Percentiles rank a stretch among this genome's conserved stretches.
These are phyloP conservation scores for Neurospora sp. DNA, from an alignment of 495 filamentous ascomycete species.

Conservation along the genomic window DNA sequence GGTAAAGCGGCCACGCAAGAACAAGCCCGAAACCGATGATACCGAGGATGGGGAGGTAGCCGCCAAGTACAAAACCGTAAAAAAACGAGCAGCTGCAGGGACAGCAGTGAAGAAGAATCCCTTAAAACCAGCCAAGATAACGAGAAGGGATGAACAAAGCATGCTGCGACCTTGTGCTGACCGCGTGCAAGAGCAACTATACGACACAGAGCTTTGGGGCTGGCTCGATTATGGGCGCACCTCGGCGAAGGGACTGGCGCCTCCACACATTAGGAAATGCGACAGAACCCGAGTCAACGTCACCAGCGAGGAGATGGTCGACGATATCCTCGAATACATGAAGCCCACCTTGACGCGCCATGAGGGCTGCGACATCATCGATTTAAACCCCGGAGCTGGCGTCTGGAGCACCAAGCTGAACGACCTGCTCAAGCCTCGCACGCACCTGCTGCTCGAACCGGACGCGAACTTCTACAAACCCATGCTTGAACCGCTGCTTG, in stretches of 20 bases:
- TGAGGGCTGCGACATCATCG: conserved; percentile 66
- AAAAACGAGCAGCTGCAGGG: neutral
- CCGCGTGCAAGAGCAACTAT: neutral
- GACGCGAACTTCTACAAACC: conserved; percentile 40
- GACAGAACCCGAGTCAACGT: conserved; percentile 36
- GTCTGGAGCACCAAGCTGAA: conserved; percentile 68
- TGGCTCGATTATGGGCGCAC: neutral
- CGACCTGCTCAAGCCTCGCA: conserved; percentile 60
- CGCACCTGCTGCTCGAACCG: conserved; percentile 72
- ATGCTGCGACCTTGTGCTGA: neutral
- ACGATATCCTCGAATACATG: conserved; percentile 31
- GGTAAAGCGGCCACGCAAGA: neutral
- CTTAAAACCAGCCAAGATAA: neutral
- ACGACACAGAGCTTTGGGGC: neutral
- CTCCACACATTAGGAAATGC: neutral
- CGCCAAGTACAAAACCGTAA: neutral
- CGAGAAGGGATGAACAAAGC: neutral
- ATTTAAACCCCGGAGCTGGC: conserved; percentile 70
- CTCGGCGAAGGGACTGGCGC: neutral
- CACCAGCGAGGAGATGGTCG: conserved; percentile 48
- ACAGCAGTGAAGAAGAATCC: neutral
- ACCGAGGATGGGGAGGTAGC: neutral
- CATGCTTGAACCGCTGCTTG: conserved; percentile 52
- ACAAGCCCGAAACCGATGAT: neutral
- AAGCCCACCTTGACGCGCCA: conserved; percentile 46